Evolutionary conservation across 2,329 filamentous ascomycete species (phyloP).

Genomic region (Epicoccum sorghinum): DNA sequence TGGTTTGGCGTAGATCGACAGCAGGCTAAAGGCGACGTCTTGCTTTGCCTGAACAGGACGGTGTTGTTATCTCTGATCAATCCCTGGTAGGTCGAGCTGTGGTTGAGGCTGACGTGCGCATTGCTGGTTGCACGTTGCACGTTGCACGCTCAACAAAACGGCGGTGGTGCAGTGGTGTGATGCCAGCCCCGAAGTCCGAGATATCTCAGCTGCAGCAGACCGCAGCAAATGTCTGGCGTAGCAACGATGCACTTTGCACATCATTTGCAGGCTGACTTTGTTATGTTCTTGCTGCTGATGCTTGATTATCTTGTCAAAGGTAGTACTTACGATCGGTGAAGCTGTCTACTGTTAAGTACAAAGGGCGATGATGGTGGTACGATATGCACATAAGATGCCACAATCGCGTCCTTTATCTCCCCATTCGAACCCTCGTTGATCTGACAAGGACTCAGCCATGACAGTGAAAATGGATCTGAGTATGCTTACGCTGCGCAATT

Average conservation of each 20-base stretch:
- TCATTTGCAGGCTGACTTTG: background rate
- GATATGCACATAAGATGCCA: background rate
- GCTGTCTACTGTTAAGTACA: background rate
- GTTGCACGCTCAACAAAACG: constrained; percentile 7
- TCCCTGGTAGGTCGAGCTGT: background rate
- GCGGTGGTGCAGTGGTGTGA: constrained; percentile 21
- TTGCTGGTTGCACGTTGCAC: background rate
- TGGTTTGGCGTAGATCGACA: background rate
- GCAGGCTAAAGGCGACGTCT: background rate
- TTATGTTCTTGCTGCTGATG: background rate
- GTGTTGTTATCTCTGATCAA: background rate
- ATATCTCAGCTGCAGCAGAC: background rate
- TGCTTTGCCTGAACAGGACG: background rate
- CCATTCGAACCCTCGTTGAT: background rate
- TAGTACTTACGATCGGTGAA: background rate
- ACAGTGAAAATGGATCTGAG: background rate
- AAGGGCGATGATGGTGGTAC: background rate
- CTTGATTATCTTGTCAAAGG: background rate
- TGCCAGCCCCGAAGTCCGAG: constrained; percentile 16
- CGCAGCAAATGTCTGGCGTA: background rate
- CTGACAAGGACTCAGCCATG: background rate
- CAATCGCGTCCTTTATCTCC: background rate
- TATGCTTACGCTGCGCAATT: background rate
- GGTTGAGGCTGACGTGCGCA: background rate
- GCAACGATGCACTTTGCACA: background rate